Evolutionary conservation across 257 asterid genomes (phyloP), one percentile per base, ranked within the genome.

Genomic region (Buddleja alternifolia): DNA sequence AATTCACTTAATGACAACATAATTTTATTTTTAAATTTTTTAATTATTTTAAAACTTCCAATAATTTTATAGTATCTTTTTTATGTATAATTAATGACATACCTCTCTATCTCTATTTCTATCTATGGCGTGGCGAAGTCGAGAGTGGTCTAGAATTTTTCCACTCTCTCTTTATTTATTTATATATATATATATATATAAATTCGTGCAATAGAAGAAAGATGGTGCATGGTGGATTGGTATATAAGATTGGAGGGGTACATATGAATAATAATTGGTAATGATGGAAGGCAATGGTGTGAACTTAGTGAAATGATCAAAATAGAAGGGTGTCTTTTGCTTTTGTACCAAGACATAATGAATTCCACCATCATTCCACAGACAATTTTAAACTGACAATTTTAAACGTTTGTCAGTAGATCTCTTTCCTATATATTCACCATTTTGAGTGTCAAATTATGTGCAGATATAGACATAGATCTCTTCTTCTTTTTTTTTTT

Each of bases 261-360:
- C n/a, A 14, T 60, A 16, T 11, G 40, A 46, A 60, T 71, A 37
- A 56, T 66, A 9, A 56, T 51, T 69, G 8, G 67, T 71, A 78
- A 85, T 85, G 85, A 85, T 87, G 82, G 71, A 72, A 60, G 70
- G 62, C 74, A 64, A 68, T 64, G 56, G 78, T 32, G 70, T 10
- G 44, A 74, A 69, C 73, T 58, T 72, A 39, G 46, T 10, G 2
- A 60, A 53, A 63, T 69, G 6, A 81, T 76, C 40, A 55, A 82
- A 57, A 29, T 29, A 52, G 16, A 37, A 24, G 58, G 52, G 53
- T 21, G 41, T 67, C 78, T 70, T 80, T 82, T 63, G 73, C 87
- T 82, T 87, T 82, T 66, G 36, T 70, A 78, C 72, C 61, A 78
- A 75, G 84, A 78, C 82, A 86, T 81, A 70, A 84, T 84, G 79